These are phyloP conservation scores for Zanthoxylum bungeanum DNA, from an alignment of 345 rosid genomes.

Conservation along the genomic window DNA sequence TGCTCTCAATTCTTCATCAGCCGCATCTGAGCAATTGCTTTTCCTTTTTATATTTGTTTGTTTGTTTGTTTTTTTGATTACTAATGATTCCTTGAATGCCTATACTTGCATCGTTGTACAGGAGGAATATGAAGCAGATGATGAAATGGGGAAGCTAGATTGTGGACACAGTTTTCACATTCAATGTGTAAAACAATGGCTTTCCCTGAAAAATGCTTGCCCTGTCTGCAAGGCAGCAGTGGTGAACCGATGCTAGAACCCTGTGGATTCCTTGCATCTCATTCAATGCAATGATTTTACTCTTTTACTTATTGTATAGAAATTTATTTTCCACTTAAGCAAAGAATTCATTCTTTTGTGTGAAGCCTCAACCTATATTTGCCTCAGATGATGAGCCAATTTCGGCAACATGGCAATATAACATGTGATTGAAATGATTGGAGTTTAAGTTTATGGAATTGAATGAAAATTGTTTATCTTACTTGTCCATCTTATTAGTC, in stretches of 20 bases:
- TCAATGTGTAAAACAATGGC: slow-evolving; percentile 86
- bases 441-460: slow-evolving; percentile 18
- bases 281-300: slow-evolving; percentile 1
- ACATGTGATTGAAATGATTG: slow-evolving; percentile 5
- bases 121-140: slow-evolving; percentile 77
- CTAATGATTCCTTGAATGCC: not conserved
- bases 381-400: slow-evolving; percentile 10
- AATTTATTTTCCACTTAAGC: slow-evolving; percentile 23
- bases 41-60: not conserved
- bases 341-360: slow-evolving; percentile 28
- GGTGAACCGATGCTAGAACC: slow-evolving; percentile 35
- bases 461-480: slow-evolving; percentile 5
- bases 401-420: not conserved
- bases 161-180: slow-evolving; percentile 84
- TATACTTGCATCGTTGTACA: slow-evolving; percentile 20
- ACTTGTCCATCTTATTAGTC: not conserved
- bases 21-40: not conserved
- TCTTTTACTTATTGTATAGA: slow-evolving; percentile 34
- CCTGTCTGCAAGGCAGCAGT: slow-evolving; percentile 79
- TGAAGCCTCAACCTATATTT: slow-evolving; percentile 14
- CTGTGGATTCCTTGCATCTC: not conserved
- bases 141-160: slow-evolving; percentile 61
- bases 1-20: too few relatives aligned
- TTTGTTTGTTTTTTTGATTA: not conserved
- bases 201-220: slow-evolving; percentile 71